These are phyloP conservation scores for Ceratocystis eucalypticola DNA, from an alignment of 2,329 filamentous ascomycete species.

Conservation along the genomic window DNA sequence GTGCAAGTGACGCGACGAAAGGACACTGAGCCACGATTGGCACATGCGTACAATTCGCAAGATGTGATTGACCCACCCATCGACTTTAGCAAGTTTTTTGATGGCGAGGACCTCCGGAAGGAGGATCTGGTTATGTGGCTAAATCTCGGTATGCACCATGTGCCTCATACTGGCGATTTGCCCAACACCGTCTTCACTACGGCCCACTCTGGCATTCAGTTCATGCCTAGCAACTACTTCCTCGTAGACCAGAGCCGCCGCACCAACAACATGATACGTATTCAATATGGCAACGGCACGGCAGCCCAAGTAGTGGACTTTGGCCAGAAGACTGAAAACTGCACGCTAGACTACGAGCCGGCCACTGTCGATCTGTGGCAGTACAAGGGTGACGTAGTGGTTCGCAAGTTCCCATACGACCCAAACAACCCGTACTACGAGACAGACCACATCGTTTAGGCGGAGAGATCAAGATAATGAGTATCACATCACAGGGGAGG, in stretches of 20 bases:
- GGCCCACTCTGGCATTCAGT: slow-evolving; percentile 26
- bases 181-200: slow-evolving; percentile 27
- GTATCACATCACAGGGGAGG: neutral
- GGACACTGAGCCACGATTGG: slow-evolving; percentile 28
- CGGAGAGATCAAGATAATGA: neutral
- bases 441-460: slow-evolving; percentile 18
- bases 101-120: slow-evolving; percentile 19
- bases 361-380: slow-evolving; percentile 24
- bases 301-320: slow-evolving; percentile 26
- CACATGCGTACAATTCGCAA: slow-evolving; percentile 29
- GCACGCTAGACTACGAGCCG: slow-evolving; percentile 24
- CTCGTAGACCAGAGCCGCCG: slow-evolving; percentile 21
- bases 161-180: slow-evolving; percentile 34
- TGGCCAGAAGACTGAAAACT: slow-evolving; percentile 25
- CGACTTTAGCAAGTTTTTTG: slow-evolving; percentile 34
- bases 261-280: slow-evolving; percentile 27
- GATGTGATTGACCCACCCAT: slow-evolving; percentile 31
- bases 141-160: slow-evolving; percentile 43
- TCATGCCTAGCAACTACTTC: slow-evolving; percentile 26
- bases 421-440: slow-evolving; percentile 20
- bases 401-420: slow-evolving; percentile 20
- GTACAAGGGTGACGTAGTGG: slow-evolving; percentile 24
- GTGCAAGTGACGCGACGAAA: slow-evolving; percentile 34
- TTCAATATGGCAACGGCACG: slow-evolving; percentile 28
- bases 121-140: slow-evolving; percentile 38